A percentile compares a stretch with the other conserved stretches of the same genome.
Conservation (phyloP, 2,329 filamentous ascomycete genomes). For the Harringtonia lauricola region DNA sequence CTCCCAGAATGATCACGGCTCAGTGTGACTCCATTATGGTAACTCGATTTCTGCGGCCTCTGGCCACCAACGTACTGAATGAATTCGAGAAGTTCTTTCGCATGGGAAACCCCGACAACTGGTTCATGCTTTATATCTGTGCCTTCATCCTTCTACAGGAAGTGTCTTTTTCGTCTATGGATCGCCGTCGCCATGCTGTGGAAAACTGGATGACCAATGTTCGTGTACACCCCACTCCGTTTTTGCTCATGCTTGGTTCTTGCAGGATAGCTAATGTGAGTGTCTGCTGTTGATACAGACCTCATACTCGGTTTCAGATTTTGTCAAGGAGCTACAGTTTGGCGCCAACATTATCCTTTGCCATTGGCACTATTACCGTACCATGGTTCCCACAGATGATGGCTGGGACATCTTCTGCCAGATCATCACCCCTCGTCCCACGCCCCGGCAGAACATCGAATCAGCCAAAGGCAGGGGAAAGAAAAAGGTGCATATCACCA, state of each 20-base stretch:
- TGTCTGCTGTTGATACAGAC: constrained; percentile 12
- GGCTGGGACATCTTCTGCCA: constrained; percentile 15
- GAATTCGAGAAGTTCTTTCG: constrained; percentile 23
- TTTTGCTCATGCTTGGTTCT: no score
- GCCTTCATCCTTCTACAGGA: constrained; percentile 33
- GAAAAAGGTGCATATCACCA: constrained; percentile 11
- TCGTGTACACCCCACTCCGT: neutral
- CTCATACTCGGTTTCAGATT: constrained; percentile 26
- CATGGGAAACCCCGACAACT: constrained; percentile 20
- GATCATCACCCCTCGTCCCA: constrained; percentile 4
- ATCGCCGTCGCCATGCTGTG: constrained; percentile 31
- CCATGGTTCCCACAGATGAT: constrained; percentile 19
- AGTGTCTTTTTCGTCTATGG: constrained; percentile 25
- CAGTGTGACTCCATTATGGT: constrained; percentile 33
- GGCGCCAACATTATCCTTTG: constrained; percentile 33
- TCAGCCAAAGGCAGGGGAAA: constrained; percentile 17
- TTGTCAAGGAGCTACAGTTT: constrained; percentile 32
- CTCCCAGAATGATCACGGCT: constrained; percentile 33
- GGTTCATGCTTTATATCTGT: constrained; percentile 26
- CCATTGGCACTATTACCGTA: constrained; percentile 41
- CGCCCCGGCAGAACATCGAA: constrained; percentile 10
- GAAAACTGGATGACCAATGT: constrained; percentile 18
- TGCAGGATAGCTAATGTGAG: no score
- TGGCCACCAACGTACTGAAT: constrained; percentile 21
- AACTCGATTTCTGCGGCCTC: constrained; percentile 22